Percentiles rank a stretch among this genome's conserved stretches.
Evolutionary conservation across 345 rosid species (phyloP).

Genomic region (Pistacia vera): DNA sequence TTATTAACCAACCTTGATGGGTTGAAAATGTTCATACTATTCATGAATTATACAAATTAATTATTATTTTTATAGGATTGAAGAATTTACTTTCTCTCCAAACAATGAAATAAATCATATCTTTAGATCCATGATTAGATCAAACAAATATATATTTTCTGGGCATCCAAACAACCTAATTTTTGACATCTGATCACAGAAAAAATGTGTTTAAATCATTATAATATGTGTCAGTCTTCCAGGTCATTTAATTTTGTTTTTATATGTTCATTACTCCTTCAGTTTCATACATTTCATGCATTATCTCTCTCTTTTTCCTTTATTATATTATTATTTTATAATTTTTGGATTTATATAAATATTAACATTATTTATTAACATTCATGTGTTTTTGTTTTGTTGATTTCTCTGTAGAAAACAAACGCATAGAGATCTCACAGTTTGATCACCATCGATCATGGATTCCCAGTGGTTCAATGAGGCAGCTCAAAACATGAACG

Average conservation of each 20-base stretch:
- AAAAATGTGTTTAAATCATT: slow-evolving; percentile 1
- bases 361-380: not conserved
- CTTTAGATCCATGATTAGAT: not conserved
- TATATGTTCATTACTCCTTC: not conserved
- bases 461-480: slow-evolving; percentile 2
- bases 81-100: too few relatives aligned
- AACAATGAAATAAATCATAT: too few relatives aligned
- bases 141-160: not conserved
- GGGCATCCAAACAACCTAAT: not conserved
- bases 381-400: not conserved
- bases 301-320: not conserved
- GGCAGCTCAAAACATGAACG: not conserved
- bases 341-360: not conserved
- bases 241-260: slow-evolving; percentile 5
- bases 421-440: not conserved
- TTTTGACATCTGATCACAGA: not conserved
- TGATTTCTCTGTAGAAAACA: not conserved
- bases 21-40: too few relatives aligned
- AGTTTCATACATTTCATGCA: slow-evolving; percentile 17
- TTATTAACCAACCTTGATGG: too few relatives aligned
- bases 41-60: too few relatives aligned
- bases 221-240: slow-evolving; percentile 1
- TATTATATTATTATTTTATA: too few relatives aligned
- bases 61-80: too few relatives aligned
- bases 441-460: slow-evolving; percentile 1